Base-by-base conservation (phyloP, 345 rosid genomes). In the Stellera chamaejasme region DNA sequence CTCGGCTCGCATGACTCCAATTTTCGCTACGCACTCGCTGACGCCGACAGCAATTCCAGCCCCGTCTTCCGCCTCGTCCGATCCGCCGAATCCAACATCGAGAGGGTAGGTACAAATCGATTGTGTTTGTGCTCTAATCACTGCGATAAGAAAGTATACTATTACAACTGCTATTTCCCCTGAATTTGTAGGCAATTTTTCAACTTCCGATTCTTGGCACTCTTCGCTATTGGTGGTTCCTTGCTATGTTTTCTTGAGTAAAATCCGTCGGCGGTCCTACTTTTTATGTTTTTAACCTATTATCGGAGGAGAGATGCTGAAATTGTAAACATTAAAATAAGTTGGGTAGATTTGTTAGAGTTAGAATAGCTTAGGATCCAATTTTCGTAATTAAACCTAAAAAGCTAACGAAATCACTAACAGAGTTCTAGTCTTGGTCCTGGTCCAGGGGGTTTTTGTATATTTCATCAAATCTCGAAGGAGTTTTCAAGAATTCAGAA, bases 121-220 rank as follows among this genome's bases (percentile, higher is more conserved):
- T 27, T 61, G 76, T 52, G 19, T 3, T 26, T 27, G 36, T 58
- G 62, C 10, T n/a, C 27, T n/a, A 57, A 57, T 23, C 2, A 43
- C 9, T 49, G 52, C 52, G 7, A 49, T 9, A 8, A 15, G 52
- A 50, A 11, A 50, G 36, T 25, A 50, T 10, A 50, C 11, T 4
- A 36, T 50, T 9, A 6, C 10, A 1, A 10, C 11, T 1, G 19
- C 19, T 3, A 47, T 14, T n/a, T 16, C 44, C 47, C 57, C 27
- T 23, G 64, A 25, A 50, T 53, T 55, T 46, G 54, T 95, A 92
- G 96, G 48, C 62, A 25, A 92, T n/a, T 92, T 43, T 88, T 88
- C 63, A 84, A 92, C 70, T 92, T 92, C 69, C 93, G 96, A 8
- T 92, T 92, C 83, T 46, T 88, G 59, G 95, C 96, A 1, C 93